These are phyloP conservation scores for Oryza officinalis DNA, from an alignment of 176 grass and related monocot species.

Conservation along the genomic window DNA sequence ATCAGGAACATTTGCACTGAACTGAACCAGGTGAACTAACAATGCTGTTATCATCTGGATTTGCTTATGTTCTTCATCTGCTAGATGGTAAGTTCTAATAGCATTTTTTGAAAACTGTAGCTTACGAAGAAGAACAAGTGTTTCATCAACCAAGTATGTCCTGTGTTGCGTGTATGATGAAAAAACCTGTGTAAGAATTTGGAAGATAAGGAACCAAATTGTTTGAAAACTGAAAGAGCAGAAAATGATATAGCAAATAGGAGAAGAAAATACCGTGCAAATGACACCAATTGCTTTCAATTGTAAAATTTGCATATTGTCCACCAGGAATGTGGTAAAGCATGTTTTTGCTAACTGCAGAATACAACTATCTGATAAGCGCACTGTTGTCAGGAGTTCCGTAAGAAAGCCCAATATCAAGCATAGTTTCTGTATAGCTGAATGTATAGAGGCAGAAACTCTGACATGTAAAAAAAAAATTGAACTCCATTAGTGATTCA, in stretches of 20 bases:
- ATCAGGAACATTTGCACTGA: constrained; percentile 84
- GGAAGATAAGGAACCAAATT: constrained; percentile 43
- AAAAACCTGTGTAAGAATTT: constrained; percentile 66
- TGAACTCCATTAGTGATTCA: constrained; percentile 25
- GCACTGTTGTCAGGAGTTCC: constrained; percentile 78
- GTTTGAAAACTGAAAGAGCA: constrained; percentile 27
- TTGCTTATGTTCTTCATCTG: constrained; percentile 96
- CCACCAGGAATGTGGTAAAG: constrained; percentile 97
- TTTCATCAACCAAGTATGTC: constrained; percentile 96
- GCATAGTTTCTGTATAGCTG: constrained; percentile 88
- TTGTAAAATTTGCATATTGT: constrained; percentile 96
- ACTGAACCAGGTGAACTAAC: constrained; percentile 93
- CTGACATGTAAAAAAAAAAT: constrained; percentile 49
- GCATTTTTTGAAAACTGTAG: constrained; percentile 90
- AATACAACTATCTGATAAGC: constrained; percentile 91
- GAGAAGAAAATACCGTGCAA: constrained; percentile 63
- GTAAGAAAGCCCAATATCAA: constrained; percentile 93
- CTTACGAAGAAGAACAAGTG: constrained; percentile 84
- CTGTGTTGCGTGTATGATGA: constrained; percentile 85
- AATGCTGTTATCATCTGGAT: constrained; percentile 99
- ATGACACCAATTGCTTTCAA: constrained; percentile 88
- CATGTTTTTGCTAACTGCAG: constrained; percentile 95
- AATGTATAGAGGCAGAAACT: constrained; percentile 69
- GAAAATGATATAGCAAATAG: constrained; percentile 37
- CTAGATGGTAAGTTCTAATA: constrained; percentile 84